A percentile compares a stretch with the other conserved stretches of the same genome.
Conservation (phyloP, 208 protist species). For the Pavlovales sp. region DNA sequence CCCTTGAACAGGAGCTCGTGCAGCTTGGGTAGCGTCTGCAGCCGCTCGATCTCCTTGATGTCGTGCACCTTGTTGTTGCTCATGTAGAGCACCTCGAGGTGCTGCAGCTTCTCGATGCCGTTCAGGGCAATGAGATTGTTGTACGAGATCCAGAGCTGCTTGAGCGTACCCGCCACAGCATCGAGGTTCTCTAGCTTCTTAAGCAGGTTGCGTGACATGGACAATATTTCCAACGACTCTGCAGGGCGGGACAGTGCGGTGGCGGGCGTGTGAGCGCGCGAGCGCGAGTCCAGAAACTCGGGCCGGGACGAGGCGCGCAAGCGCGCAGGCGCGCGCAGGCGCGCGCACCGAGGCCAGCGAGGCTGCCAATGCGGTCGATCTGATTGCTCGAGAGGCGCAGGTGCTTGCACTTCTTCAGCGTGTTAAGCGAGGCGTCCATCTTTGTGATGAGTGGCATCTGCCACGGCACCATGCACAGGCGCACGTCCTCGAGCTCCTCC, state of each 20-base stretch:
- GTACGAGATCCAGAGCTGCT: constrained; percentile 89
- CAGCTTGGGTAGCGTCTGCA: constrained; percentile 83
- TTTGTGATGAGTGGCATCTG: constrained; percentile 81
- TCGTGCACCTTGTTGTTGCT: constrained; percentile 87
- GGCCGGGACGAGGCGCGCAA: too few relatives aligned
- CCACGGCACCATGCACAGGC: constrained; percentile 71
- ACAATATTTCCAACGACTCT: constrained; percentile 80
- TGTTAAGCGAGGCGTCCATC: constrained; percentile 81
- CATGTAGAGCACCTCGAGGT: constrained; percentile 81
- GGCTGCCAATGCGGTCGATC: constrained; percentile 84
- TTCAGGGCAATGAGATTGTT: constrained; percentile 88
- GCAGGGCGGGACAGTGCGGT: not conserved
- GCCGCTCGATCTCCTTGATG: constrained; percentile 84
- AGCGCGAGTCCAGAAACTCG: too few relatives aligned
- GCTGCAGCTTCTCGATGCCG: constrained; percentile 83
- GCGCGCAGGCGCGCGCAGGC: not conserved
- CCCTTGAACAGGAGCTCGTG: constrained; percentile 81
- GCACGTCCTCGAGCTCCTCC: constrained; percentile 70
- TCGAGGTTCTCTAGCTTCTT: constrained; percentile 90
- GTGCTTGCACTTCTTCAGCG: constrained; percentile 74
- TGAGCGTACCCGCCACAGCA: constrained; percentile 72
- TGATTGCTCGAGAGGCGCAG: constrained; percentile 84
- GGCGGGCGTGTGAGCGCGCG: not conserved
- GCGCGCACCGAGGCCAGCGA: constrained; percentile 74
- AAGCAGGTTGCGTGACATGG: constrained; percentile 83